These are phyloP conservation scores for Beauveria sp. DNA, from an alignment of 2,329 filamentous ascomycete genomes.

Conservation along the genomic window DNA sequence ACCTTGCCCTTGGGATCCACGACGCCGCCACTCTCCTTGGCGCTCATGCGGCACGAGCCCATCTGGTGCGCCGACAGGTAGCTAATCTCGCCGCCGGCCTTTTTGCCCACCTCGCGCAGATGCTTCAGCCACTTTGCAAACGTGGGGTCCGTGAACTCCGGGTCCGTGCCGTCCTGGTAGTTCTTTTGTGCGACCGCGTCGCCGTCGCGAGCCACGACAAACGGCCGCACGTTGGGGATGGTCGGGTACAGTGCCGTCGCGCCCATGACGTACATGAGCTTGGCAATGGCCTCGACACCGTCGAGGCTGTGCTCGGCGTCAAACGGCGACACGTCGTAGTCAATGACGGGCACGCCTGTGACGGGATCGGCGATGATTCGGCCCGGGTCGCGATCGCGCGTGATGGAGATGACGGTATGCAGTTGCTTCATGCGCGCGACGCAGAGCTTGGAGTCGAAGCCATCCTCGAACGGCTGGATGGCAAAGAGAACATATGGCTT, in stretches of 20 bases:
- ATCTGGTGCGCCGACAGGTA: constrained; percentile 74
- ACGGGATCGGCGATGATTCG: constrained; percentile 63
- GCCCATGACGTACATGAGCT: constrained; percentile 70
- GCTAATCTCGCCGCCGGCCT: constrained; percentile 38
- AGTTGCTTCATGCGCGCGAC: constrained; percentile 61
- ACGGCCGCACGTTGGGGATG: constrained; percentile 56
- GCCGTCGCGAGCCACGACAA: constrained; percentile 32
- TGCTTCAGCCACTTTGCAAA: constrained; percentile 56
- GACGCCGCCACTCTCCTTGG: constrained; percentile 41
- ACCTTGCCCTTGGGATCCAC: constrained; percentile 52
- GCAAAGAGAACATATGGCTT: constrained; percentile 46
- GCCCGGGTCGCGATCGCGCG: constrained; percentile 69
- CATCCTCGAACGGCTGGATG: constrained; percentile 58
- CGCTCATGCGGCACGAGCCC: constrained; percentile 68
- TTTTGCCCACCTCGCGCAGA: constrained; percentile 39
- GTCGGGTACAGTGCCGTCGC: constrained; percentile 70
- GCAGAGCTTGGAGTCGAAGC: constrained; percentile 64
- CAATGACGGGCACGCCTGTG: constrained; percentile 56
- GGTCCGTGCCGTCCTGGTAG: constrained; percentile 18
- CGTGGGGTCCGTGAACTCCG: constrained; percentile 47
- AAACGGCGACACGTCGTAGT: constrained; percentile 63
- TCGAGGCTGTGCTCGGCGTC: constrained; percentile 67
- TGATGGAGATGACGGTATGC: constrained; percentile 64
- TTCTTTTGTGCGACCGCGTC: constrained; percentile 15
- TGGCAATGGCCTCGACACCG: constrained; percentile 62